Evolutionary conservation across 1,284 basidiomycete species (phyloP).

Genomic region (Spongispora temasekensis): DNA sequence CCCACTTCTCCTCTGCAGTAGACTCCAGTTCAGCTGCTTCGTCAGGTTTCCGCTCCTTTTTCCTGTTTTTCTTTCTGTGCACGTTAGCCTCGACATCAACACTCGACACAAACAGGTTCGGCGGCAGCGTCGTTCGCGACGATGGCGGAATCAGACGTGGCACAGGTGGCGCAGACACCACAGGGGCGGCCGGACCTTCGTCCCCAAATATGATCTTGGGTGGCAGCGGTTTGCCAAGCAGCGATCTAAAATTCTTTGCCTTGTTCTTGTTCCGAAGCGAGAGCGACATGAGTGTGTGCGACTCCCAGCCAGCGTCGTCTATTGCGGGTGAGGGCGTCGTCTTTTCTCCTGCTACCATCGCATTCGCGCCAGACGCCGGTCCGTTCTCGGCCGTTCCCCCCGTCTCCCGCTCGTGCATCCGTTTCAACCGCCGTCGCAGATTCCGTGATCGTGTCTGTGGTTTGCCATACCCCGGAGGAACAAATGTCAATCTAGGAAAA

Average conservation of each 20-base stretch:
- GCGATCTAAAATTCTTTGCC: conserved; percentile 61
- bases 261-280: conserved; percentile 75
- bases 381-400: conserved; percentile 1
- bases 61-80: conserved; percentile 13
- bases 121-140: conserved; percentile 25
- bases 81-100: conserved; percentile 34
- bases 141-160: conserved; percentile 61
- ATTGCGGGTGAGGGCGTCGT: conserved; percentile 15
- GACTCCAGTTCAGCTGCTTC: conserved; percentile 10
- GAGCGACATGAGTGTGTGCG: conserved; percentile 30
- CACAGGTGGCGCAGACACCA: conserved; percentile 4
- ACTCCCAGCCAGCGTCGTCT: background rate
- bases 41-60: conserved; percentile 11
- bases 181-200: conserved; percentile 26
- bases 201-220: conserved; percentile 60
- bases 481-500: conserved; percentile 22
- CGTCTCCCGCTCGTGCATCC: conserved; percentile 35
- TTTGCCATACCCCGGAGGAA: conserved; percentile 69
- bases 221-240: conserved; percentile 48
- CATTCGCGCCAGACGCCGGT: conserved; percentile 38
- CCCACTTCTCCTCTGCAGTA: conserved; percentile 18
- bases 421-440: conserved; percentile 57
- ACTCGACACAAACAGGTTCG: conserved; percentile 37
- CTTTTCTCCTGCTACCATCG: conserved; percentile 17
- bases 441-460: conserved; percentile 67